Evolutionary conservation across 1,284 basidiomycete species (phyloP).

Genomic region (Amylostereum areolatum): DNA sequence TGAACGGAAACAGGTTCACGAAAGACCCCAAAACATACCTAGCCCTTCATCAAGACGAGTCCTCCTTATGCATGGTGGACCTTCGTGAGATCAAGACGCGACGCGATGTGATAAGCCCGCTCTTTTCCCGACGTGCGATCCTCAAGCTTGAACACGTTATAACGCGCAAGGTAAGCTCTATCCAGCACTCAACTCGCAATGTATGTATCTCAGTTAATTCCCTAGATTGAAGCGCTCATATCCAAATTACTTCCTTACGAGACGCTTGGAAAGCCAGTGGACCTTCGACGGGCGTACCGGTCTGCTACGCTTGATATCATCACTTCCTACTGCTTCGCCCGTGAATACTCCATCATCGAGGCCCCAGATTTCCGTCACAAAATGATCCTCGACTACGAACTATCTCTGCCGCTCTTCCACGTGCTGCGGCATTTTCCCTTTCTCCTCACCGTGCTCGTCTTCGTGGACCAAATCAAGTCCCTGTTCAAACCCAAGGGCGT

Average conservation of each 20-base stretch:
- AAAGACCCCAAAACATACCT: constrained; percentile 24
- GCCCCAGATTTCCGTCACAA: constrained; percentile 21
- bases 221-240: too few relatives aligned
- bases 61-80: constrained; percentile 19
- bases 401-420: constrained; percentile 12
- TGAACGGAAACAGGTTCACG: constrained; percentile 17
- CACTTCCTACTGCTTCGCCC: constrained; percentile 23
- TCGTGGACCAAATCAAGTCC: constrained; percentile 1
- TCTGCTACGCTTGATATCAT: constrained; percentile 22
- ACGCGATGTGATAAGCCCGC: constrained; percentile 21
- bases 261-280: constrained; percentile 6
- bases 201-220: too few relatives aligned
- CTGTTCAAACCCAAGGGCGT: too few relatives aligned
- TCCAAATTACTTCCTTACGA: too few relatives aligned
- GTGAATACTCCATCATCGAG: constrained; percentile 13
- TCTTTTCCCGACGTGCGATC: constrained; percentile 27
- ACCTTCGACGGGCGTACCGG: constrained; percentile 14
- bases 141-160: constrained; percentile 22
- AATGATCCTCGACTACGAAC: constrained; percentile 18
- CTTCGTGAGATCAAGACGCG: constrained; percentile 20
- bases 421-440: constrained; percentile 8
- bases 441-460: constrained; percentile 1
- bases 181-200: too few relatives aligned
- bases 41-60: constrained; percentile 17
- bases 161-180: constrained; percentile 18